Conservation (phyloP, 176 grass and related monocot genomes). For the Musa schizocarpa region DNA sequence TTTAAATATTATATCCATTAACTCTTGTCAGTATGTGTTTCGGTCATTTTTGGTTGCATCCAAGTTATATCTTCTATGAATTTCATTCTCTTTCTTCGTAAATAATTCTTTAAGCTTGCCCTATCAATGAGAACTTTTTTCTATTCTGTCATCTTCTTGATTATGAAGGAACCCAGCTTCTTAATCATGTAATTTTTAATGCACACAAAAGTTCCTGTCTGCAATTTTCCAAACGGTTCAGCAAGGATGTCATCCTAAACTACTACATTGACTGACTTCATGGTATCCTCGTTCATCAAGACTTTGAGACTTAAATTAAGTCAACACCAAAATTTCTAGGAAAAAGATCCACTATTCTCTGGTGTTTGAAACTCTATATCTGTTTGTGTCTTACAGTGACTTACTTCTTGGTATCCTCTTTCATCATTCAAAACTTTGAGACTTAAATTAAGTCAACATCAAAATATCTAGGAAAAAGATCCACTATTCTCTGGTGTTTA, state of each 20-base stretch:
- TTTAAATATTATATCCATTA: neutral
- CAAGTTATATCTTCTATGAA: neutral
- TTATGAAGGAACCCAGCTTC: neutral
- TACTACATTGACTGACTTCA: neutral
- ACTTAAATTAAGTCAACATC: no score
- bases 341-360: no score
- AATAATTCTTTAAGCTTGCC: neutral
- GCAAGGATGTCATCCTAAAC: neutral
- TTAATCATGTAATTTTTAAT: neutral
- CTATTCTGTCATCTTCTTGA: neutral
- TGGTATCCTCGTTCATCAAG: neutral
- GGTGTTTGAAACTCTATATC: no score
- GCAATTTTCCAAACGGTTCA: neutral
- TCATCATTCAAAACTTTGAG: neutral
- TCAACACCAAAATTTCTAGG: no score
- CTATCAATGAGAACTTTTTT: neutral
- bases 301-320: no score
- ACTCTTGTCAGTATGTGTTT: neutral
- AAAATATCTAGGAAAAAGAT: no score
- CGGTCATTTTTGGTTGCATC: neutral
- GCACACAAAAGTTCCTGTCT: neutral
- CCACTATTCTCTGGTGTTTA: no score
- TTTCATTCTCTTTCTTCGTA: neutral
- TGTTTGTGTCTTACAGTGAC: neutral
- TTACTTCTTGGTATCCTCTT: neutral